Evolutionary conservation across 768 basidiomycete species (phyloP), one percentile per base, ranked within the genome.

Genomic region (Lactarius tabidus): DNA sequence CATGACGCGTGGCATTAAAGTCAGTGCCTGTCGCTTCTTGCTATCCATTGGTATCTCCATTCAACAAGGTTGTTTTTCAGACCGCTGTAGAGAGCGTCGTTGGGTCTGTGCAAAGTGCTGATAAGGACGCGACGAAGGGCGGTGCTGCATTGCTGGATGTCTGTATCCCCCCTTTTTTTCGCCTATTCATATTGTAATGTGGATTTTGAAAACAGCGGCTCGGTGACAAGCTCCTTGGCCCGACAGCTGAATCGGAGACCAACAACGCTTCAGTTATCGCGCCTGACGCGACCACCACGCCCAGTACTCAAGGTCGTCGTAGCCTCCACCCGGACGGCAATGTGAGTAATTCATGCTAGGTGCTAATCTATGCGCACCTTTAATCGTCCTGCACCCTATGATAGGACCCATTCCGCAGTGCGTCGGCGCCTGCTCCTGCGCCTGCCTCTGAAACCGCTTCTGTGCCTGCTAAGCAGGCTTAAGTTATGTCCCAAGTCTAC

Each of bases 401-500:
- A 66, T 20, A 66, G 60, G 65, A 66, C 31, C 29, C 56, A 12
- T 62, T 28, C 56, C 65, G 7, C 33, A 33, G 7, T 17, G 33
- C 33, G 33, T 8, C 33, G 33, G 33, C 33, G 33, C 33, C 33
- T 33, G 33, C 33, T 4, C 8, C 33, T 33, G 33, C 33, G 8
- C 8, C 33, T 33, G 33, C 33, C 4, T 8, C 33, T 33, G 33
- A 3, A 33, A 33, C 33, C 8, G 33, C 33, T 4, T 33, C 33
- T 33, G n/a, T 20, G 10, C 45, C 43, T 52, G 10, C 26, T 31
- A 45, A 60, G 5, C 6, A 57, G 23, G 33, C 45, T 28, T 63
- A 52, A 48, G 29, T 14, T 26, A 18, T 8, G 12, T 26, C 26
- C 26, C 48, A 48, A 23, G 26, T 51, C 45, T 48, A 26, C 12